Percentiles rank a stretch among this genome's conserved stretches.
Evolutionary conservation across 2,329 filamentous ascomycete genomes (phyloP).

Genomic region (Parascedosporium putredinis): DNA sequence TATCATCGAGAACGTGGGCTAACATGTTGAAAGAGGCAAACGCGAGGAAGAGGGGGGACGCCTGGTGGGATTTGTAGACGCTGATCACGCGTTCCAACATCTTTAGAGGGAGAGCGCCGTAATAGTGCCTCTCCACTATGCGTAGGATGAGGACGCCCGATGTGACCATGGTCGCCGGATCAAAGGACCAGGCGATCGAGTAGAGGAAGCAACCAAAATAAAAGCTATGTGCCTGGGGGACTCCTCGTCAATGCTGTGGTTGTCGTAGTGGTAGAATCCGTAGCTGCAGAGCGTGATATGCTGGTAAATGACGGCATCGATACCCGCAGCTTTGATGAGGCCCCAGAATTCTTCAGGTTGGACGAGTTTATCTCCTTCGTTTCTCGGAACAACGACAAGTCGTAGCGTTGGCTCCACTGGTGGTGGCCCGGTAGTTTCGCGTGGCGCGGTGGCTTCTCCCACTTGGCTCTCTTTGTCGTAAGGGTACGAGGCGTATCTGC

Average conservation of each 20-base stretch:
- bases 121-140: constrained; percentile 4
- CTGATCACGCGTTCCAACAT: neutral
- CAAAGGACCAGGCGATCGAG: constrained; percentile 9
- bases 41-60: constrained; percentile 8
- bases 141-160: constrained; percentile 9
- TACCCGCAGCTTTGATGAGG: neutral
- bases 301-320: constrained; percentile 9
- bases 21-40: constrained; percentile 8
- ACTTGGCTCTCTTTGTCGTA: neutral
- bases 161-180: constrained; percentile 7
- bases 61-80: neutral
- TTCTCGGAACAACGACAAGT: constrained; percentile 6
- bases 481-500: neutral
- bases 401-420: neutral
- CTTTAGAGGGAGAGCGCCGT: constrained; percentile 1
- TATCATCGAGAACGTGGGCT: constrained; percentile 6
- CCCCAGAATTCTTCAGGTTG: constrained; percentile 5
- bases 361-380: constrained; percentile 5
- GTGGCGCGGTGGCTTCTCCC: neutral
- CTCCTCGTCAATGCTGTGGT: neutral
- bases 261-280: constrained; percentile 10
- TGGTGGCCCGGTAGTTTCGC: neutral
- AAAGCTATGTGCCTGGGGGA: constrained; percentile 4
- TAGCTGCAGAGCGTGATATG: constrained; percentile 9
- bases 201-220: constrained; percentile 11